A percentile compares a stretch with the other conserved stretches of the same genome.
Evolutionary conservation across 441 rosid genomes (phyloP).

Genomic region (Populus trichocarpa): DNA sequence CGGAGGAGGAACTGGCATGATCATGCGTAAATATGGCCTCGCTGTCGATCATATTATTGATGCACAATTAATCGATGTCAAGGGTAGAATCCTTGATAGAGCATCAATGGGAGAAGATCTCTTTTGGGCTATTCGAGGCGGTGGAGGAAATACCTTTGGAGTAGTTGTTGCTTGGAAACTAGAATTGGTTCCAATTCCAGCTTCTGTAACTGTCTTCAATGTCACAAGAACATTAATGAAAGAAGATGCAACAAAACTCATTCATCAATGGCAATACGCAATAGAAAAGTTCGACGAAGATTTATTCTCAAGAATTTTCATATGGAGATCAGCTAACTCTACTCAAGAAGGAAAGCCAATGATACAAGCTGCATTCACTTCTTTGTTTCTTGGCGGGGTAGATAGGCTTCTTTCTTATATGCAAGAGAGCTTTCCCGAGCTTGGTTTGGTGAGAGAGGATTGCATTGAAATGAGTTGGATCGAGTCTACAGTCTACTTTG

Average conservation of each 20-base stretch:
- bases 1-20: too few species aligned
- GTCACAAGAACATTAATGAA: slow-evolving; percentile 29
- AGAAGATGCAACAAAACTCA: slow-evolving; percentile 38
- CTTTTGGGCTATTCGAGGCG: slow-evolving; percentile 64
- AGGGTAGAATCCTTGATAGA: slow-evolving; percentile 36
- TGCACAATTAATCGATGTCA: slow-evolving; percentile 25
- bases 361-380: slow-evolving; percentile 29
- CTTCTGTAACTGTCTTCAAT: slow-evolving; percentile 43
- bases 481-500: slow-evolving; percentile 41
- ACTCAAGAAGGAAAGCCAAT: slow-evolving; percentile 10
- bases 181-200: slow-evolving; percentile 47
- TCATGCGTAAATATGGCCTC: too few species aligned
- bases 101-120: slow-evolving; percentile 45
- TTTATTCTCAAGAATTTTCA: slow-evolving; percentile 15
- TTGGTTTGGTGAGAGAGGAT: slow-evolving; percentile 38
- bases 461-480: slow-evolving; percentile 63
- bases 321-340: not conserved
- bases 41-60: too few species aligned
- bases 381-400: slow-evolving; percentile 43
- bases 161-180: slow-evolving; percentile 49
- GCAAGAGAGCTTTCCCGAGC: slow-evolving; percentile 42
- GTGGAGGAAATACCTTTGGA: slow-evolving; percentile 58
- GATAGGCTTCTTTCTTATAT: slow-evolving; percentile 30
- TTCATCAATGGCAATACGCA: slow-evolving; percentile 47
- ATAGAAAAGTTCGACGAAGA: slow-evolving; percentile 37